Evolutionary conservation across 805 yeast species (phyloP), one percentile per base, ranked within the genome.

Genomic region (Candida saitoana): DNA sequence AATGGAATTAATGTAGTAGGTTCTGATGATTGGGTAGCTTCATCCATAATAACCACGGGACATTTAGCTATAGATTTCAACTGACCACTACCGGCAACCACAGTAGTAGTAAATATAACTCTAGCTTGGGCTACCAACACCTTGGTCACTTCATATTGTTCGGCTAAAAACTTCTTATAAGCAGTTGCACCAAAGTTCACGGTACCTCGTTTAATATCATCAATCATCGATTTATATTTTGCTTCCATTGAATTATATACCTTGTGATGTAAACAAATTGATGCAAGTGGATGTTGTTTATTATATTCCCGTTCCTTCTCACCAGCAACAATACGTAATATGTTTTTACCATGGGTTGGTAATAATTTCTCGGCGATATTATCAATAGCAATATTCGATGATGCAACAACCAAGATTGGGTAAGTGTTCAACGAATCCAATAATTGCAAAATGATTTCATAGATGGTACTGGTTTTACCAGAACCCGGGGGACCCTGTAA

Each of bases 41-140:
- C 90, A 64, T 84, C 90, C 84, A 84, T 80, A 24, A 84, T 82
- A 4, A 84, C 84, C 2, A 80, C 80, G 1, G 87, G 87, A 47
- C 75, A 57, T 48, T 70, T 74, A 30, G 69, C 65, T 7, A 82
- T 63, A 11, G 74, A 67, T 50, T 80, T 81, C 49, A 84, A 62
- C 50, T 76, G 79, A 34, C 77, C 73, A 2, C 85, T 85, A 40
- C 87, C 88, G 5, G 87, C 82, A 30, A 80, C 81, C 31, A 82
- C 86, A 2, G 85, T 79, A 1, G 90, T 84, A 1, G 89, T 79
- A 56, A 83, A 79, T 16, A 84, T 79, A 17, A 84, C 84, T 49
- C 79, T 79, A 0, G 86, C 84, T 55, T 81, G 87, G 0, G 78
- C 75, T 17, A 80, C 73, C 36, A 76, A 60, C 47, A 71, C 72